Evolutionary conservation across 192 early-diverging fungal species (phyloP).

Genomic region (Backusella sp.): DNA sequence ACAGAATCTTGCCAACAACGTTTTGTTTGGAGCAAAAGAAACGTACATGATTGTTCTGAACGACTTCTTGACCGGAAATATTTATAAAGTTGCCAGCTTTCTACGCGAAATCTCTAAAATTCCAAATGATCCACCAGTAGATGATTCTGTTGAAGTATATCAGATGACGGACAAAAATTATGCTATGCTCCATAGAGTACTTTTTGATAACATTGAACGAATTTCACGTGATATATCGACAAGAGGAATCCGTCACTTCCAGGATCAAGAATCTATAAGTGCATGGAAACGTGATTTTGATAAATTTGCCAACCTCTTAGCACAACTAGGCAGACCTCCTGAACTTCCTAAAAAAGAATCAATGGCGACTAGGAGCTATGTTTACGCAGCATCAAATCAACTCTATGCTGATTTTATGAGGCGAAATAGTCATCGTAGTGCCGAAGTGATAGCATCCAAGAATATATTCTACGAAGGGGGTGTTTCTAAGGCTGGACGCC

Average conservation of each 20-base stretch:
- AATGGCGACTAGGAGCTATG: not conserved
- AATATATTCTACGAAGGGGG: slow-evolving; percentile 69
- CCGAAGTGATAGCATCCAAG: slow-evolving; percentile 50
- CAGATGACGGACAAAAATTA: slow-evolving; percentile 22
- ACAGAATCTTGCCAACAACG: slow-evolving; percentile 84
- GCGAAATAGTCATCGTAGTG: slow-evolving; percentile 45
- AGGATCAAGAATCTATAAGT: not conserved
- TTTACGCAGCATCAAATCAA: slow-evolving; percentile 13
- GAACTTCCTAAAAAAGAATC: slow-evolving; percentile 27
- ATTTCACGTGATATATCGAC: slow-evolving; percentile 59
- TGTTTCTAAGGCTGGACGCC: slow-evolving; percentile 60
- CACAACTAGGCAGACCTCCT: slow-evolving; percentile 69
- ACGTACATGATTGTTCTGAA: slow-evolving; percentile 77
- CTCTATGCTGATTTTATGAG: slow-evolving; percentile 51
- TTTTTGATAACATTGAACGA: slow-evolving; percentile 62
- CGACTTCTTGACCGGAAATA: slow-evolving; percentile 69
- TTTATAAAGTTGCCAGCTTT: slow-evolving; percentile 59
- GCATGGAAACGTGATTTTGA: slow-evolving; percentile 29
- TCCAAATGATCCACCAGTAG: not conserved
- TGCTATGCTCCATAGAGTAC: slow-evolving; percentile 48
- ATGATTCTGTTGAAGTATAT: not conserved
- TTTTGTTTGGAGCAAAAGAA: slow-evolving; percentile 84
- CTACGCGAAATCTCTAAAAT: slow-evolving; percentile 58
- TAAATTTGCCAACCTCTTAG: slow-evolving; percentile 63
- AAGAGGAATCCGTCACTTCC: not conserved